Evolutionary conservation across 2,329 filamentous ascomycete species (phyloP), one percentile per base, ranked within the genome.

Genomic region (Cladosporium cucumerinum): DNA sequence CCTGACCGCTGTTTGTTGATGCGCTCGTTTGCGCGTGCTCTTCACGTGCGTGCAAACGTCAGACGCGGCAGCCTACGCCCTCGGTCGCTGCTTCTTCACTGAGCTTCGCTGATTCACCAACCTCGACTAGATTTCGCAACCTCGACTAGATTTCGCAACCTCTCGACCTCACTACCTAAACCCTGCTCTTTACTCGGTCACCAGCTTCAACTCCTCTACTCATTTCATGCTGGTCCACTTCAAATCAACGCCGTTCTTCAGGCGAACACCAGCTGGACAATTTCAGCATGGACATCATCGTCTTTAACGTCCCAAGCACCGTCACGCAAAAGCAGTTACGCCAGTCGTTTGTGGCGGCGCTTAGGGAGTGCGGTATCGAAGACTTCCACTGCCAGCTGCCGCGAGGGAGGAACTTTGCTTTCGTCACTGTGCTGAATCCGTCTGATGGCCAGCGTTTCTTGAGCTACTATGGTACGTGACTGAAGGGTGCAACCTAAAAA

Each of bases 281-380:
- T 7, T 21, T 14, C 23, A 7, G 23, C 66, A 83, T 85, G 82
- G 82, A 85, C 64, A 75, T 84, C 36, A 78, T 81, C 69, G 71
- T 83, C 11, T 71, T 72, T 14, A 78, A 79, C 57, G 69, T 85
- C 0, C 81, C 81, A 1, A 36, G 69, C 2, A 72, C 79, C 23
- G 71, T 77, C 30, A 83, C 79, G 11, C 73, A 79, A 18, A 75
- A 79, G 30, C 75, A 80, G 48, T 67, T 85, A 12, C 72, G 74
- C 18, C 68, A 75, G 0, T 79, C 77, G 55, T 76, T 85, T 16
- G 71, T 73, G 21, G 72, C 74, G 0, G 71, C 73, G 16, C 72
- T 86, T 7, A 66, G 61, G 6, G 64, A 70, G 1, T 76, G 82
- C 8, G 73, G 72, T 1, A 80, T 85, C 63, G 60, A 74, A 4